These are phyloP conservation scores for Skeletonema potamos DNA, from an alignment of 108 stramenopile genomes.

Conservation along the genomic window DNA sequence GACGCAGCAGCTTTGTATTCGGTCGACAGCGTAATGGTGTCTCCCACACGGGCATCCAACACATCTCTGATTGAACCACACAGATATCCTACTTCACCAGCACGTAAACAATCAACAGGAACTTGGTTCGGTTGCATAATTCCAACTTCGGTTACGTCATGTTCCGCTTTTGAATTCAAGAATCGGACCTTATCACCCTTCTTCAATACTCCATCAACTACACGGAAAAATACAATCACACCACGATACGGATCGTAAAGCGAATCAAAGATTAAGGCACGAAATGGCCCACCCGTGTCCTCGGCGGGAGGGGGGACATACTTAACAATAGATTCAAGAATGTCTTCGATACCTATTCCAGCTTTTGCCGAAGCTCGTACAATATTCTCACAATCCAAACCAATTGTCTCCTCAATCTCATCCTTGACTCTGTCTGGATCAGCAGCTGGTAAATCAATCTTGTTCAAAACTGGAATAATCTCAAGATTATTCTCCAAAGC, in stretches of 20 bases:
- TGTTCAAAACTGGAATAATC: conserved; percentile 98
- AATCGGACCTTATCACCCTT: conserved; percentile 84
- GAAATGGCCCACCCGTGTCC: conserved; percentile 65
- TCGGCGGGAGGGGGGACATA: conserved; percentile 83
- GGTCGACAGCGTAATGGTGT: conserved; percentile 83
- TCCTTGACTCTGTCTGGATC: conserved; percentile 92
- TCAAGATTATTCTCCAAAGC: conserved; percentile 97
- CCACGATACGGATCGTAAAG: conserved; percentile 96
- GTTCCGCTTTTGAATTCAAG: conserved; percentile 67
- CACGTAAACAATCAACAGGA: conserved; percentile 57
- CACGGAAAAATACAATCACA: conserved; percentile 95
- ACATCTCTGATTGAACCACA: conserved; percentile 93
- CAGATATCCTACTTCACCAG: conserved; percentile 97
- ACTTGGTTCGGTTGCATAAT: conserved; percentile 91
- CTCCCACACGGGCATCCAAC: conserved; percentile 95
- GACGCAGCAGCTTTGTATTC: conserved; percentile 68
- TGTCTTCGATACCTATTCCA: conserved; percentile 94
- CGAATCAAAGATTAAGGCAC: conserved; percentile 97
- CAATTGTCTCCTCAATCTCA: conserved; percentile 96
- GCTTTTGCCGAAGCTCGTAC: conserved; percentile 88
- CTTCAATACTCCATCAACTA: conserved; percentile 89
- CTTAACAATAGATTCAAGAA: conserved; percentile 91
- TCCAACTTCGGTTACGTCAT: conserved; percentile 94
- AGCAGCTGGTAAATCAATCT: conserved; percentile 98
- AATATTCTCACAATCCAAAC: conserved; percentile 89